Percentiles rank a stretch among this genome's conserved stretches.
Conservation (phyloP, 1,139 yeast genomes). For the Zygoascus meyerae region DNA sequence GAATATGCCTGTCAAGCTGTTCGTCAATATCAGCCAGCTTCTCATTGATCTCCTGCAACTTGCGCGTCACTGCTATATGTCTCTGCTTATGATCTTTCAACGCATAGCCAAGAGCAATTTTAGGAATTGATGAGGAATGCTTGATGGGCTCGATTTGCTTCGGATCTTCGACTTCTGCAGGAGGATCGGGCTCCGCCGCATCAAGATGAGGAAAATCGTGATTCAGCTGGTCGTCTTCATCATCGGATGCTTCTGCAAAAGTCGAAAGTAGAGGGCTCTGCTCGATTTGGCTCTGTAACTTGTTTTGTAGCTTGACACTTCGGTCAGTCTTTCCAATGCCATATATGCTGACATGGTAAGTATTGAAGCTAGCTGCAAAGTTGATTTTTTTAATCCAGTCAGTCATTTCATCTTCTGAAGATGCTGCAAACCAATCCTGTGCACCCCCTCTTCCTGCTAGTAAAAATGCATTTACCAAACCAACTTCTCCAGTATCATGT, state of each 20-base stretch:
- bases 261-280: conserved; percentile 6
- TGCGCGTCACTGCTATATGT: conserved; percentile 21
- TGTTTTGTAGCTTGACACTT: conserved; percentile 2
- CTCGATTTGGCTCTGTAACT: conserved; percentile 1
- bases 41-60: conserved; percentile 32
- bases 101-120: neutral
- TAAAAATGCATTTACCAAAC: conserved; percentile 24
- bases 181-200: too few relatives aligned
- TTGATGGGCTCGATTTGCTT: neutral
- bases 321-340: conserved; percentile 12
- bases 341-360: conserved; percentile 34
- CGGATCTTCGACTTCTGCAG: neutral
- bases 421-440: conserved; percentile 36
- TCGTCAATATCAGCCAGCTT: conserved; percentile 32
- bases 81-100: conserved; percentile 13
- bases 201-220: too few relatives aligned
- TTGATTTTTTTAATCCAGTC: conserved; percentile 57
- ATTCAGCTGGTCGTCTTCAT: neutral
- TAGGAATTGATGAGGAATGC: neutral
- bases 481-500: conserved; percentile 12
- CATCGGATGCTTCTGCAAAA: conserved; percentile 3
- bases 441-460: conserved; percentile 33
- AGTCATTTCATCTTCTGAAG: conserved; percentile 36
- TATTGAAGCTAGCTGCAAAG: conserved; percentile 47
- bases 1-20: conserved; percentile 36